Evolutionary conservation across 2,329 filamentous ascomycete species (phyloP).

Genomic region (Diaporthe amygdali): DNA sequence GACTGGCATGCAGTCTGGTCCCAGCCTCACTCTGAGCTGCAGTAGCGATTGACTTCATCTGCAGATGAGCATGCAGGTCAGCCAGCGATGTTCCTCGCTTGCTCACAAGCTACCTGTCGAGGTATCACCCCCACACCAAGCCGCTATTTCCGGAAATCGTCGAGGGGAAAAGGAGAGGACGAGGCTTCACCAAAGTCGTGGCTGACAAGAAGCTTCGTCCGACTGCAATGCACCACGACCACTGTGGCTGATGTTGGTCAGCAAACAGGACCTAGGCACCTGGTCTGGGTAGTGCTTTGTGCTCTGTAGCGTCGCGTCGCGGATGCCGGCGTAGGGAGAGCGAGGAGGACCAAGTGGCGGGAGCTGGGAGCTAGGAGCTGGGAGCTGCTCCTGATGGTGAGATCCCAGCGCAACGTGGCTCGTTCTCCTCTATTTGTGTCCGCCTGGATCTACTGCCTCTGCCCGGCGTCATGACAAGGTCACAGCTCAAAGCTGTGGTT

Average conservation of each 20-base stretch:
- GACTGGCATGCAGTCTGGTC: conserved; percentile 20
- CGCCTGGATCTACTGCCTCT: background rate
- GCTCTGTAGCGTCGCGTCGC: background rate
- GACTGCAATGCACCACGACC: background rate
- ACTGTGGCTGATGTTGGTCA: conserved; percentile 6
- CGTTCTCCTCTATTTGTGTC: background rate
- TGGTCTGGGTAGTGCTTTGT: background rate
- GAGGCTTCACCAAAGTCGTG: conserved; percentile 16
- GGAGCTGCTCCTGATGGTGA: background rate
- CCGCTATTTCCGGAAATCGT: conserved; percentile 24
- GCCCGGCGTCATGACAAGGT: conserved; percentile 6
- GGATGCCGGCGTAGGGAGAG: background rate
- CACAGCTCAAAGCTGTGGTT: background rate
- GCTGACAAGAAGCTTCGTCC: conserved; percentile 13
- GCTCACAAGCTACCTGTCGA: conserved; percentile 5
- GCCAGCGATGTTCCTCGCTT: conserved; percentile 16
- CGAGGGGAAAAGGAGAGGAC: background rate
- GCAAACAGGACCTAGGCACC: background rate
- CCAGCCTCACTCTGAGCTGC: conserved; percentile 30
- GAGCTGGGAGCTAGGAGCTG: background rate
- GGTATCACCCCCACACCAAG: conserved; percentile 14
- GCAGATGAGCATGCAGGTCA: conserved; percentile 23
- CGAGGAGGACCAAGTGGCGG: background rate
- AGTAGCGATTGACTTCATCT: conserved; percentile 24
- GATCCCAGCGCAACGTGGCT: conserved; percentile 24